These are phyloP conservation scores for Ogataea nitratoaversa DNA, from an alignment of 805 yeast species.

Conservation along the genomic window DNA sequence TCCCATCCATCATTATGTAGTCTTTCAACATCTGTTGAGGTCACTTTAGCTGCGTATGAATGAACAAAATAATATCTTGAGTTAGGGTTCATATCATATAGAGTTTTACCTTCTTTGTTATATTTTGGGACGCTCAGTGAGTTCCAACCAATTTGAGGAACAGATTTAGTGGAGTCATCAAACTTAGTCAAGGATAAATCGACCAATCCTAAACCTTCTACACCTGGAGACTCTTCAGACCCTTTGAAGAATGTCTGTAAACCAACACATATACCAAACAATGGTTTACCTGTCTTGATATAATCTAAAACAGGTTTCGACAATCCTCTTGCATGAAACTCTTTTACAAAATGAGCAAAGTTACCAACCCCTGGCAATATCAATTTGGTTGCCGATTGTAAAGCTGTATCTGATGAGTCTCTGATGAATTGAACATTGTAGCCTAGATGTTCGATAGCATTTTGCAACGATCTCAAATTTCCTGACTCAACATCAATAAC, in stretches of 20 bases:
- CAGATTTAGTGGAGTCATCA: conserved; percentile 62
- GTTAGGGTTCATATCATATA: conserved; percentile 62
- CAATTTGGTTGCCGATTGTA: conserved; percentile 48
- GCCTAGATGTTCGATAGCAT: conserved; percentile 80
- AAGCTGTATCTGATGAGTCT: conserved; percentile 48
- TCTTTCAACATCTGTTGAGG: conserved; percentile 31
- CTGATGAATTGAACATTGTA: conserved; percentile 60
- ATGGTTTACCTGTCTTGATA: conserved; percentile 71
- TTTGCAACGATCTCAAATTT: conserved; percentile 80
- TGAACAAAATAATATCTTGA: conserved; percentile 92
- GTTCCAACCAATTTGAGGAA: conserved; percentile 98
- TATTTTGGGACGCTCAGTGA: conserved; percentile 19
- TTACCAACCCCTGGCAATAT: conserved; percentile 97
- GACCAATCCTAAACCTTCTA: conserved; percentile 56
- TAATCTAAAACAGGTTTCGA: conserved; percentile 62
- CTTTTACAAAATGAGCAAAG: conserved; percentile 86
- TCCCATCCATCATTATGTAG: conserved; percentile 51
- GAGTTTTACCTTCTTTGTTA: conserved; percentile 21
- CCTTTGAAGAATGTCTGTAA: conserved; percentile 76
- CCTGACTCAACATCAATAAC: conserved; percentile 94
- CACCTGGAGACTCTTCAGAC: conserved; percentile 67
- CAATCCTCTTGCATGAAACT: conserved; percentile 57
- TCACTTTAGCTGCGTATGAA: conserved; percentile 78
- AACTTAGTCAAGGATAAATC: conserved; percentile 57
- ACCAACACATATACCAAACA: conserved; percentile 98